These are phyloP conservation scores for Pestalotiopsis sp. DNA, from an alignment of 2,329 filamentous ascomycete species.

Conservation along the genomic window DNA sequence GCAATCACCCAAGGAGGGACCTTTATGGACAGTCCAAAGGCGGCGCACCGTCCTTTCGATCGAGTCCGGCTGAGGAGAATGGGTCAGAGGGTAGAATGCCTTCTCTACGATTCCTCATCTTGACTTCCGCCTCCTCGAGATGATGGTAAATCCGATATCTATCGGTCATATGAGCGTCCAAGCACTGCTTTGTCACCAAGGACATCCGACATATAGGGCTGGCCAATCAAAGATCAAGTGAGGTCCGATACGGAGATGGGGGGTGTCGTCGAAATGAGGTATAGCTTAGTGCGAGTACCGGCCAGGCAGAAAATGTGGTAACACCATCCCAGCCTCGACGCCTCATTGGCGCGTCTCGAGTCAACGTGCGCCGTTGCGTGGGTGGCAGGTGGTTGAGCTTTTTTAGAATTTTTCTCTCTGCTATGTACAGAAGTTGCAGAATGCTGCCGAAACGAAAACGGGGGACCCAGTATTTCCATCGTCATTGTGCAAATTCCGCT, in stretches of 20 bases:
- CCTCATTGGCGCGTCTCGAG: not conserved
- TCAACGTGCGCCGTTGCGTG: slow-evolving; percentile 1
- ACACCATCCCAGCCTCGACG: not conserved
- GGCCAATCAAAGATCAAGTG: not conserved
- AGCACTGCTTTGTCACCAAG: not conserved
- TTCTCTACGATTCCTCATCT: no score
- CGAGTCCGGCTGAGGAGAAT: no score
- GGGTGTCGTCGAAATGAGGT: not conserved
- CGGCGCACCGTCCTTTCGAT: no score
- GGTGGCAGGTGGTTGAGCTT: no score
- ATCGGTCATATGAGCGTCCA: no score
- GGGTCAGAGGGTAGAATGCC: no score
- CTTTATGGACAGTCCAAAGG: no score
- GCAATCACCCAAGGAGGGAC: no score
- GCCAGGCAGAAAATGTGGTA: not conserved
- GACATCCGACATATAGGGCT: not conserved
- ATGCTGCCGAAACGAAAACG: not conserved
- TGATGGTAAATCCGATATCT: no score
- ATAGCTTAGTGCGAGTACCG: slow-evolving; percentile 6
- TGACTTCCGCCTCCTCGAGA: no score
- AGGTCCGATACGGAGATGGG: slow-evolving; percentile 8
- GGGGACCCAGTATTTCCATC: slow-evolving; percentile 3
- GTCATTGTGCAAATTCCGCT: slow-evolving; percentile 9
- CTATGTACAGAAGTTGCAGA: not conserved
- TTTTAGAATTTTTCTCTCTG: no score